Base-by-base conservation (phyloP, 148 eudicot genomes). In the Dianthus caryophyllus region DNA sequence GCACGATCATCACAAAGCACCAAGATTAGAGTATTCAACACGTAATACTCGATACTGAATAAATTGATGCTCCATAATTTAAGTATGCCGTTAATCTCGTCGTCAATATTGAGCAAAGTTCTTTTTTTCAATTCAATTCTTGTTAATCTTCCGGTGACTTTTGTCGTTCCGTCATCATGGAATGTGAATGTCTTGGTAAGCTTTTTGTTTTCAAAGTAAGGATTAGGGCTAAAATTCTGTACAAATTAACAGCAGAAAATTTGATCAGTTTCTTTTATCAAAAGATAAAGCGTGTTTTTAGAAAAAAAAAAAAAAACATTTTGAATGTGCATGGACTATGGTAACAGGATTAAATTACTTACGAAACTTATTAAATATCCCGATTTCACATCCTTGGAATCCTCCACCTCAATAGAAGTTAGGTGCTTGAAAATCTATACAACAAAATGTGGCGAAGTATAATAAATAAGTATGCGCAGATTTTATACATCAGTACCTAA, bases 331-430 rank as follows among this genome's bases (percentile, higher is more conserved):
- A 13, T 41, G 38, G 60, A 51, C 50, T 17, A 30, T 2, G 26
- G 36, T 9, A n/a, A 50, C 5, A 48, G 26, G 60, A 31, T 13
- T 4, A 12, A 57, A 57, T 4, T 27, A 84, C 99, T 88, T 77
- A 95, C 99, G 80, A 95, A 88, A 43, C 89, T 78, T 31, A 95
- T 90, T 38, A 96, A 82, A 78, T 90, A 95, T 59, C 99, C 97
- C 0, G 96, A 88, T 73, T 95, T 90, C 65, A 95, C 88, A 74
- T 90, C 99, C 67, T 88, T 87, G 47, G 76, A 83, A 71, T 95
- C 97, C 76, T 85, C 99, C 60, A 95, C 99, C 71, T 95, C 94
- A 14, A 95, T 85, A n/a, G 86, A 84, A 57, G 74, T 87, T 55
- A 95, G 69, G 78, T 86, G 80, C 85, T 87, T 95, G 73, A 95